phyloP scores from a whole-genome alignment of 1,139 yeast genomes.

The Hansenula sp. region DNA sequence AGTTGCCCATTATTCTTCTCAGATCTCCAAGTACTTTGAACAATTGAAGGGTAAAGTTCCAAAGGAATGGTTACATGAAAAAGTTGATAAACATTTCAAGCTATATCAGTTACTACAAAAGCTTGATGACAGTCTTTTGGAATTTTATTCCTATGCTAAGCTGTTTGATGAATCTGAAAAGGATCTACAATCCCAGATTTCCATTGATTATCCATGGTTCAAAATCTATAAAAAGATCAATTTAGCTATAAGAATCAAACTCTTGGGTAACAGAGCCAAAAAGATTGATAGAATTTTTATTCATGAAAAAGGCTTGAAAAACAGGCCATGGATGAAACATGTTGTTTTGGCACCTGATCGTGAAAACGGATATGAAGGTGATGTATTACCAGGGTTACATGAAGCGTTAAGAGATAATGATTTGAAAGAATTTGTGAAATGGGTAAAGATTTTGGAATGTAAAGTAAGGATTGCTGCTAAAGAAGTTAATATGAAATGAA shows the following conservation, averaged over 20 bases:
- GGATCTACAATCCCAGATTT: slow-evolving; percentile 43
- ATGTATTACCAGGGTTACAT: slow-evolving; percentile 35
- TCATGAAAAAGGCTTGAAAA: slow-evolving; percentile 24
- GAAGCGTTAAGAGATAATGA: slow-evolving; percentile 33
- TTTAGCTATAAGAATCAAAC: slow-evolving; percentile 53
- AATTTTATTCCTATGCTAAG: slow-evolving; percentile 13
- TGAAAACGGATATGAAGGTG: slow-evolving; percentile 26
- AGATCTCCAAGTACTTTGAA: slow-evolving; percentile 30
- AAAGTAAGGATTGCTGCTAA: background rate
- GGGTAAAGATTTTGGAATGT: slow-evolving; percentile 21
- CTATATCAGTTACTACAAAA: slow-evolving; percentile 1
- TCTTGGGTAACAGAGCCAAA: slow-evolving; percentile 49
- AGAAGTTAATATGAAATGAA: background rate
- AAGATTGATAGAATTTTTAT: slow-evolving; percentile 43
- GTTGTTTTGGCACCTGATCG: slow-evolving; percentile 37
- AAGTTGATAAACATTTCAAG: background rate
- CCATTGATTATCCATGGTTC: slow-evolving; percentile 72
- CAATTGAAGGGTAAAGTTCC: slow-evolving; percentile 29
- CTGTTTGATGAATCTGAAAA: slow-evolving; percentile 36
- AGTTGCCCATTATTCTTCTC: slow-evolving; percentile 34
- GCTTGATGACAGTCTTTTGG: slow-evolving; percentile 9
- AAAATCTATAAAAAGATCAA: slow-evolving; percentile 51
- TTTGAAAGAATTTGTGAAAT: slow-evolving; percentile 24
- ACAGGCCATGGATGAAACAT: slow-evolving; percentile 41
- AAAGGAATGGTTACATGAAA: slow-evolving; percentile 27